Conservation (phyloP, 2,329 filamentous ascomycete species). For the Fusarium agapanthi region DNA sequence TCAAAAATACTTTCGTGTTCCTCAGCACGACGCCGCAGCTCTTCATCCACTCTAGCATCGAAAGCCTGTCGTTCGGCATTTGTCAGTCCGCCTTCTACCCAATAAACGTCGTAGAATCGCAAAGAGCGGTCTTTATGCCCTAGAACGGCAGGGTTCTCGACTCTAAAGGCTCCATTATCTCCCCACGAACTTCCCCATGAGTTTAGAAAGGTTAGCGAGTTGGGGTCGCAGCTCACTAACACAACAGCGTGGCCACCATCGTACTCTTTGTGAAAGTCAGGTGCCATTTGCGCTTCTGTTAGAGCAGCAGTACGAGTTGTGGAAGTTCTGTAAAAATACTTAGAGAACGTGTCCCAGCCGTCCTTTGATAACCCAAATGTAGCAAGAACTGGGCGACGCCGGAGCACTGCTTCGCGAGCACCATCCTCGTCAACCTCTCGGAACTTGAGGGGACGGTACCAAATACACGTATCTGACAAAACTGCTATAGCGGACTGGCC, state of each 20-base stretch:
- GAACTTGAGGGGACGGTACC: not conserved
- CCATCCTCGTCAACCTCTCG: accelerated
- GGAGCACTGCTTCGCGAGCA: not conserved
- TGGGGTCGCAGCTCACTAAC: not conserved
- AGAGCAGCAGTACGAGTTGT: accelerated
- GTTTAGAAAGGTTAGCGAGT: not conserved
- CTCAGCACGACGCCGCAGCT: not conserved
- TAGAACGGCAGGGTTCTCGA: not conserved
- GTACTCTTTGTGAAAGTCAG: accelerated
- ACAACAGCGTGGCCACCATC: not conserved
- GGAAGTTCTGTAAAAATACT: accelerated
- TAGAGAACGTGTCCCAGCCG: accelerated
- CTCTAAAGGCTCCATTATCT: accelerated
- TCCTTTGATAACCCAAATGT: not conserved
- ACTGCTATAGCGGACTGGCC: accelerated
- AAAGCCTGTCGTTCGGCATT: not conserved
- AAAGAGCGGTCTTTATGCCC: accelerated
- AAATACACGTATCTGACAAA: not conserved
- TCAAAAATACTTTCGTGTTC: not conserved
- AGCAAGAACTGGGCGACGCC: not conserved
- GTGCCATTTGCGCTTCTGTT: not conserved
- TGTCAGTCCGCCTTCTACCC: not conserved
- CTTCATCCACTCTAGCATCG: accelerated
- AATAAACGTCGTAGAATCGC: not conserved
- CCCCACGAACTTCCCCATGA: not conserved